Percentiles rank a stretch among this genome's conserved stretches.
phyloP scores from a whole-genome alignment of 352 stramenopile species.

The Globisporangium paddicum region DNA sequence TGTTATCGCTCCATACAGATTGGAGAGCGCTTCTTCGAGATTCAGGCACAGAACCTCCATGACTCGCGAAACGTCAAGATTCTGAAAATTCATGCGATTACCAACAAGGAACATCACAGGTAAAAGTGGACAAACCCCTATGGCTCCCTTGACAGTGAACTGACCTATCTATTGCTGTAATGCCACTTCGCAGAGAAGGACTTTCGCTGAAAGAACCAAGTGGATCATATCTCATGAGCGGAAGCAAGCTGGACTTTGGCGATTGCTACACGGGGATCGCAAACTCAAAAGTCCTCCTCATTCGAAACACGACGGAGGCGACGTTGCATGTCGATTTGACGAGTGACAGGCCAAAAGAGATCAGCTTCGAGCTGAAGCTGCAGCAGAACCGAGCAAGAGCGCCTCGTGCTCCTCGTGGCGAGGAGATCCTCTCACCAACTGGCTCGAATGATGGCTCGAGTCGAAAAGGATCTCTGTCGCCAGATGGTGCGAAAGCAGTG shows the following conservation, averaged over 20 bases:
- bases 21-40: conserved; percentile 83
- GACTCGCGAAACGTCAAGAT: conserved; percentile 84
- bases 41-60: conserved; percentile 84
- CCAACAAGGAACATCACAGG: conserved; percentile 87
- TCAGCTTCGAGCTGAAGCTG: conserved; percentile 86
- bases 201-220: conserved; percentile 83
- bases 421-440: conserved; percentile 66
- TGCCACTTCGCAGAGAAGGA: conserved; percentile 49
- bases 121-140: conserved; percentile 14
- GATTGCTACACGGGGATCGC: conserved; percentile 85
- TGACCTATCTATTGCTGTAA: background rate
- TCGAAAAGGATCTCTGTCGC: conserved; percentile 59
- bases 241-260: conserved; percentile 85
- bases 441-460: conserved; percentile 74
- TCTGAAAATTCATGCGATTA: conserved; percentile 82
- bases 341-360: conserved; percentile 84
- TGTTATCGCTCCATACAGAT: conserved; percentile 32
- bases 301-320: conserved; percentile 84
- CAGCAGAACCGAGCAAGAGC: conserved; percentile 65
- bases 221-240: conserved; percentile 82
- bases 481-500: conserved; percentile 45
- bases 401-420: conserved; percentile 43
- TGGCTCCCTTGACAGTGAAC: background rate
- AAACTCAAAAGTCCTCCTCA: conserved; percentile 75
- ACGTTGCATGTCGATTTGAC: conserved; percentile 81